Evolutionary conservation across 2,329 filamentous ascomycete genomes (phyloP).

Genomic region (Sporothrix phasma): DNA sequence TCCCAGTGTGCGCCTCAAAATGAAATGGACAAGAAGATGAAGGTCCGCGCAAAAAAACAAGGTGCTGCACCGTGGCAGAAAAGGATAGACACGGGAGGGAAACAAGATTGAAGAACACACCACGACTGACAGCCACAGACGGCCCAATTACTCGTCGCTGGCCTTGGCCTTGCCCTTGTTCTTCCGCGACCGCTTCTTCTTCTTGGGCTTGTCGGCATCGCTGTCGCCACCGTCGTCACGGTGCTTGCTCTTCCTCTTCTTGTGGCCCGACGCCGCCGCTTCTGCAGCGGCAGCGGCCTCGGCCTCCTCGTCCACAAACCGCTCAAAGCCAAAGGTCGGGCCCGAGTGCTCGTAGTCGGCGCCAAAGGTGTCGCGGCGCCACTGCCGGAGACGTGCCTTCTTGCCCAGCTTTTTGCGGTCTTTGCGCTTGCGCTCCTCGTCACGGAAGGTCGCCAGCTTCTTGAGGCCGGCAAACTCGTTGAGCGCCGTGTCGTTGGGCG

Average conservation of each 20-base stretch:
- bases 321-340: constrained; percentile 48
- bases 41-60: neutral
- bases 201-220: constrained; percentile 21
- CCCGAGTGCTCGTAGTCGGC: constrained; percentile 46
- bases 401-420: constrained; percentile 86
- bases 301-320: constrained; percentile 15
- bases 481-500: constrained; percentile 73
- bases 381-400: constrained; percentile 82
- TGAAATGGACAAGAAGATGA: neutral
- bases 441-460: constrained; percentile 84
- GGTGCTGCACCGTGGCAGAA: neutral
- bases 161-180: constrained; percentile 19
- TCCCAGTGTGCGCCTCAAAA: constrained; percentile 3
- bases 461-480: constrained; percentile 91
- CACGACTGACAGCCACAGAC: neutral
- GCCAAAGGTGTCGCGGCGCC: constrained; percentile 60
- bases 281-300: constrained; percentile 23
- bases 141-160: neutral
- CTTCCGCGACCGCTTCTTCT: constrained; percentile 42
- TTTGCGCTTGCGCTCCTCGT: constrained; percentile 76
- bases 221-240: constrained; percentile 22
- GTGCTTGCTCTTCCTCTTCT: constrained; percentile 25
- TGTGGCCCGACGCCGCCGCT: constrained; percentile 22
- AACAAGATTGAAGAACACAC: no score
- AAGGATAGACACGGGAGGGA: no score